Evolutionary conservation across 495 filamentous ascomycete genomes (phyloP), one percentile per base, ranked within the genome.

Genomic region (Ascobolus immersus): DNA sequence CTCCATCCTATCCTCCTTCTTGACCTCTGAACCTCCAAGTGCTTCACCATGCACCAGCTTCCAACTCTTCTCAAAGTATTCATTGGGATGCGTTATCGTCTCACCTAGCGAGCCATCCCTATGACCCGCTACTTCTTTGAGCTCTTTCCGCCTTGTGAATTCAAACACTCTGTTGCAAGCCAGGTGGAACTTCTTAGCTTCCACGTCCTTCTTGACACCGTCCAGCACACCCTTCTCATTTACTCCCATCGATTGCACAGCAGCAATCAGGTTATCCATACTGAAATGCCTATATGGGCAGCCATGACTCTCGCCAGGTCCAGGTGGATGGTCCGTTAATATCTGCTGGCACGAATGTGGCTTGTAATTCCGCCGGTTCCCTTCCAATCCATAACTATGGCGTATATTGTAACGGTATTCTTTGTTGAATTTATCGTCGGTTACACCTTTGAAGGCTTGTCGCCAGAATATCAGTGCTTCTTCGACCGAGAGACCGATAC

Each of bases 81-180:
- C 79, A 52, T 99, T 99, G 7, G 89, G 89, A 52, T 99, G 89
- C 13, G 90, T 73, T 43, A 99, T 93, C 2, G 81, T 94, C 55
- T 93, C 86, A 21, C 89, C 60, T 47, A 89, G 74, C 4, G 65
- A 60, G n/a, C 70, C 61, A 19, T 3, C 65, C 65, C 77, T 78
- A 81, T 21, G 68, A 57, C 5, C 69, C 68, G n/a, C 60, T 57
- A 5, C 10, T 47, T 68, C 71, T 55, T 77, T 80, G 36, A 99
- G 67, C 49, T 93, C 78, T n/a, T 54, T 60, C 52, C 73, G 78
- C 53, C 94, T 82, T 12, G 69, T 52, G 44, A 68, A 68, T 43
- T 99, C 89, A 51, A 94, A 99, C 6, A 99, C 86, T 10, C 80
- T 59, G 53, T 93, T 99, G 54, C 89, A 99, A 27, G 86, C 89